Evolutionary conservation across 108 stramenopile genomes (phyloP).

Genomic region (Nitzschia putrida): DNA sequence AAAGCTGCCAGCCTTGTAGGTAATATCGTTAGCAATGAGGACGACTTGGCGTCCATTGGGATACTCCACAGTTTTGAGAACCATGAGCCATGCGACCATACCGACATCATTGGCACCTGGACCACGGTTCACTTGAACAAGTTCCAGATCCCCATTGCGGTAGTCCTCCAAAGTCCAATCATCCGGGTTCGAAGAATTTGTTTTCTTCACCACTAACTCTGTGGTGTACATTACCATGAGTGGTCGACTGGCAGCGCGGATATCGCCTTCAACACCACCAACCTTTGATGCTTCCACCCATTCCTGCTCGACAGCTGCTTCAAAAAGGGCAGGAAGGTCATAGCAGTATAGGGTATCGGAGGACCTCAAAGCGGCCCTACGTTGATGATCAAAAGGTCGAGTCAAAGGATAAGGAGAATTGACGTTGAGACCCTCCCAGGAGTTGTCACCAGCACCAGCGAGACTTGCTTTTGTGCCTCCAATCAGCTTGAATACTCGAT

Average conservation of each 20-base stretch:
- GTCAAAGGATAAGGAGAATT: slow-evolving; percentile 90
- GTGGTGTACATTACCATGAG: slow-evolving; percentile 88
- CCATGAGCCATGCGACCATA: slow-evolving; percentile 99
- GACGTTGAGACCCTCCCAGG: slow-evolving; percentile 86
- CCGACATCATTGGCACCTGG: slow-evolving; percentile 97
- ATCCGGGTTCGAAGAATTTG: slow-evolving; percentile 39
- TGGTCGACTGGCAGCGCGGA: slow-evolving; percentile 54
- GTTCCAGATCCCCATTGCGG: slow-evolving; percentile 74
- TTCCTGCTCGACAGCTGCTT: slow-evolving; percentile 89
- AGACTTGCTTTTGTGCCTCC: slow-evolving; percentile 84
- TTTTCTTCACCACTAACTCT: slow-evolving; percentile 90
- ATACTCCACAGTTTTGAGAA: slow-evolving; percentile 95
- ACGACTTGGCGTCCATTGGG: slow-evolving; percentile 90
- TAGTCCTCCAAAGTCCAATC: slow-evolving; percentile 88
- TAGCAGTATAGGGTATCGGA: slow-evolving; percentile 94
- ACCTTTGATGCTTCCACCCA: slow-evolving; percentile 60
- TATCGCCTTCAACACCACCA: slow-evolving; percentile 40
- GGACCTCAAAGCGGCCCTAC: slow-evolving; percentile 82
- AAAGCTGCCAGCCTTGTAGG: slow-evolving; percentile 96
- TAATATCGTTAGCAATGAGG: slow-evolving; percentile 99
- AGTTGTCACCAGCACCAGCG: slow-evolving; percentile 82
- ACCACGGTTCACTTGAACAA: slow-evolving; percentile 78
- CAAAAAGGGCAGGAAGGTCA: slow-evolving; percentile 96
- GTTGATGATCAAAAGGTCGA: slow-evolving; percentile 87
- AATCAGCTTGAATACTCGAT: slow-evolving; percentile 83